Evolutionary conservation across 768 basidiomycete genomes (phyloP).

Genomic region (Auriscalpium vulgare): DNA sequence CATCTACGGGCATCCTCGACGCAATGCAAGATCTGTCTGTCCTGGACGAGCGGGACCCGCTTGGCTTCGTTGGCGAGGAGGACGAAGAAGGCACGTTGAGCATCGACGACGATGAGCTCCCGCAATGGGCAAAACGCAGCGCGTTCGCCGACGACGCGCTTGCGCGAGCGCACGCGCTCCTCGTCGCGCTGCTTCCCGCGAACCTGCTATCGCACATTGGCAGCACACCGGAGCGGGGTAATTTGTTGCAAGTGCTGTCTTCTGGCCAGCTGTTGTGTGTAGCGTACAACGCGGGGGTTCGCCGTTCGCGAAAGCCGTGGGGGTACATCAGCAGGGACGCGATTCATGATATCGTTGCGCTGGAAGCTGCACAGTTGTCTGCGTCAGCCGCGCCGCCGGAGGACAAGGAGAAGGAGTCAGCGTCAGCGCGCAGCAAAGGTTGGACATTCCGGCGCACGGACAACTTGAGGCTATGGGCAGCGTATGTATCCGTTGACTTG

Average conservation of each 20-base stretch:
- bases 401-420: constrained; percentile 21
- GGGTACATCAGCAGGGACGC: constrained; percentile 73
- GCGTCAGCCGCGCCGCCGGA: constrained; percentile 21
- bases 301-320: constrained; percentile 79
- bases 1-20: constrained; percentile 53
- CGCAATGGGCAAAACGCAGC: constrained; percentile 65
- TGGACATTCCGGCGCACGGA: constrained; percentile 87
- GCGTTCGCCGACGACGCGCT: constrained; percentile 48
- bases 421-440: constrained; percentile 37
- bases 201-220: constrained; percentile 35
- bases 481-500: constrained; percentile 39
- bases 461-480: constrained; percentile 79
- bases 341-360: constrained; percentile 70
- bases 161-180: constrained; percentile 54
- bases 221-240: constrained; percentile 22
- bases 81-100: constrained; percentile 21
- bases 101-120: constrained; percentile 65
- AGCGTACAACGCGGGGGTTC: constrained; percentile 75
- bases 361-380: constrained; percentile 37
- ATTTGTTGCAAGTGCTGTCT: constrained; percentile 48
- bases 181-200: constrained; percentile 52
- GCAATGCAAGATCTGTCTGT: constrained; percentile 40
- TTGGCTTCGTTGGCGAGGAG: constrained; percentile 40
- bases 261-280: constrained; percentile 77
- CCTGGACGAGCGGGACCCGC: constrained; percentile 50